Conservation (phyloP, 306 rosid species). For the Alnus glutinosa region DNA sequence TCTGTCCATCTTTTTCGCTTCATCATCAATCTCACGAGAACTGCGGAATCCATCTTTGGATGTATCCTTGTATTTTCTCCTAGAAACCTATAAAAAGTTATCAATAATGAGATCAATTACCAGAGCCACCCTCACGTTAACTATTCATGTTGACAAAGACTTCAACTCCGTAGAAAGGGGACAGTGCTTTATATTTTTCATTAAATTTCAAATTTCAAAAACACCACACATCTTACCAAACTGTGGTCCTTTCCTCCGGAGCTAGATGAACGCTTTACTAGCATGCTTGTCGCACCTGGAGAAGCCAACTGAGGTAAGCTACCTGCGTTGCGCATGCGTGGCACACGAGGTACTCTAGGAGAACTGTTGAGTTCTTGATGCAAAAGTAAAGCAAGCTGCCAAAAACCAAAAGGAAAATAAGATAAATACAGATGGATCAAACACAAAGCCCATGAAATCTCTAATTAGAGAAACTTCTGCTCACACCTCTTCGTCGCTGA, state of each 20-base stretch:
- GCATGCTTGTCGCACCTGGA: constrained; percentile 69
- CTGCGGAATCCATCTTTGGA: constrained; percentile 63
- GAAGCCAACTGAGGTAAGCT: constrained; percentile 82
- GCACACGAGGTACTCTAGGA: constrained; percentile 97
- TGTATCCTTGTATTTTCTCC: constrained; percentile 77
- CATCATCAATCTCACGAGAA: constrained; percentile 75
- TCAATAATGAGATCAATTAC: constrained; percentile 20
- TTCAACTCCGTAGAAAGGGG: background rate
- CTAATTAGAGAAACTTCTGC: constrained; percentile 9
- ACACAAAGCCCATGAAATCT: background rate
- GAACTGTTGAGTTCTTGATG: constrained; percentile 98
- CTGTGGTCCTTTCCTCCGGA: constrained; percentile 79
- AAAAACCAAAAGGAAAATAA: constrained; percentile 11
- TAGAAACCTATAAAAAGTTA: constrained; percentile 52
- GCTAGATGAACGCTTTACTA: constrained; percentile 68
- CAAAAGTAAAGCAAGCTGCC: constrained; percentile 84
- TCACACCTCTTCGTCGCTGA: constrained; percentile 94
- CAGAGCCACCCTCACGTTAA: constrained; percentile 9
- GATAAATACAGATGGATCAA: constrained; percentile 3
- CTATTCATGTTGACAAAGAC: constrained; percentile 7
- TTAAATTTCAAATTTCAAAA: background rate
- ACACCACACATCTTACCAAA: constrained; percentile 45
- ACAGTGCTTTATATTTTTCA: constrained; percentile 7
- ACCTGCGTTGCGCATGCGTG: constrained; percentile 79
- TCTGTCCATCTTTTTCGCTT: constrained; percentile 62